phyloP scores from a whole-genome alignment of 2,329 filamentous ascomycete genomes.

The Xylariaceae sp. region DNA sequence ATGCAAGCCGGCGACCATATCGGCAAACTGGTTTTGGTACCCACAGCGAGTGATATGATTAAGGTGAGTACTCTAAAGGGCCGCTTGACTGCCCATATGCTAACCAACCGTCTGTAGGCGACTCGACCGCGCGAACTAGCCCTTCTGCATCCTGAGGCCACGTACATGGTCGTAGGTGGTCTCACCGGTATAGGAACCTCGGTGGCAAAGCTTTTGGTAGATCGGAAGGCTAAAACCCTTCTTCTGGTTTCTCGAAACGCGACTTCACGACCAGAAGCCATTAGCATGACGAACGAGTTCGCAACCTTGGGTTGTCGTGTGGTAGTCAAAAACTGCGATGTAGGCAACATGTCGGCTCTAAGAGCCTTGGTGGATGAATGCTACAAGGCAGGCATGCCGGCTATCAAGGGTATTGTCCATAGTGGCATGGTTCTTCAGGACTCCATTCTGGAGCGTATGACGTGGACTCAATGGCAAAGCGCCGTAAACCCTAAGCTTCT shows the following conservation, averaged over 20 bases:
- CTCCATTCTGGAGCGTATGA: constrained; percentile 29
- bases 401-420: constrained; percentile 24
- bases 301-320: neutral
- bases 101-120: constrained; percentile 1
- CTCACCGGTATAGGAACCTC: constrained; percentile 44
- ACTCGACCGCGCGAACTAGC: constrained; percentile 2
- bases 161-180: constrained; percentile 27
- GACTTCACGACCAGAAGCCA: neutral
- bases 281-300: constrained; percentile 6
- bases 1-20: constrained; percentile 49
- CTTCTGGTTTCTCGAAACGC: neutral
- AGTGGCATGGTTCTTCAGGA: constrained; percentile 26
- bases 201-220: constrained; percentile 41
- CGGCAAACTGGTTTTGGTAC: constrained; percentile 46
- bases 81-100: too few relatives aligned
- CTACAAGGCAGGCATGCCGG: constrained; percentile 1
- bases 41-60: constrained; percentile 2
- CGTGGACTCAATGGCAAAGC: constrained; percentile 8
- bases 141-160: neutral
- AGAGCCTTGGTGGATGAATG: neutral
- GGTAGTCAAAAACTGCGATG: constrained; percentile 14
- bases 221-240: constrained; percentile 35
- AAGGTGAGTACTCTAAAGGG: neutral
- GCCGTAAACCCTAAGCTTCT: constrained; percentile 22
- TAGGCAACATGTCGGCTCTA: constrained; percentile 10